phyloP scores from a whole-genome alignment of 2,329 filamentous ascomycete genomes.

The Neonectria coccinea region DNA sequence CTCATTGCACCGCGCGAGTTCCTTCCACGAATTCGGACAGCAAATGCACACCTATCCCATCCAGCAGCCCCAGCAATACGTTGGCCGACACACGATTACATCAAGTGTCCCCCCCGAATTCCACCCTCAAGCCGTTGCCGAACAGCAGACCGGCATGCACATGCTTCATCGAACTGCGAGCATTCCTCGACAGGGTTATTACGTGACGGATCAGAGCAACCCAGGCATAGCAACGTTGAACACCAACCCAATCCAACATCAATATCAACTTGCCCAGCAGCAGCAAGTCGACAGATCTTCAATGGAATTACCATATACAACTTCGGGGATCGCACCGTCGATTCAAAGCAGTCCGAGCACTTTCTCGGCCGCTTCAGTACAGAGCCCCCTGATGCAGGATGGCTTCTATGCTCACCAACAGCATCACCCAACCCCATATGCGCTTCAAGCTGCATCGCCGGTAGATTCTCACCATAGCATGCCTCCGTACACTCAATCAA shows the following conservation, averaged over 20 bases:
- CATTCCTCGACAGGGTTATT: conserved; percentile 63
- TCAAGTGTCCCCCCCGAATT: conserved; percentile 57
- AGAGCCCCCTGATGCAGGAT: conserved; percentile 65
- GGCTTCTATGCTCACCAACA: conserved; percentile 69
- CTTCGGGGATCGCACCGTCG: conserved; percentile 60
- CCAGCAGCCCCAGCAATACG: conserved; percentile 55
- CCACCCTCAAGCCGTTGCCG: conserved; percentile 55
- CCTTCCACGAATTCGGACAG: conserved; percentile 67
- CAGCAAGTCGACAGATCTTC: conserved; percentile 59
- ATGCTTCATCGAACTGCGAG: conserved; percentile 63
- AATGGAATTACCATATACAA: conserved; percentile 64
- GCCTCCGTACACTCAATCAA: conserved; percentile 57
- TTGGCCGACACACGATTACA: conserved; percentile 61
- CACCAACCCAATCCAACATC: conserved; percentile 60
- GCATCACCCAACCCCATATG: conserved; percentile 60
- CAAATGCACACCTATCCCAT: conserved; percentile 57
- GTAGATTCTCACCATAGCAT: conserved; percentile 58
- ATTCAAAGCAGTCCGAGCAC: conserved; percentile 69
- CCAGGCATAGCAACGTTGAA: conserved; percentile 72
- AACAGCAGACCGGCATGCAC: conserved; percentile 59
- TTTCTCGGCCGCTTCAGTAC: conserved; percentile 67
- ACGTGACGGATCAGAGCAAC: conserved; percentile 71
- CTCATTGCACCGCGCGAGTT: conserved; percentile 63
- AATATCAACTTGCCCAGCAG: conserved; percentile 65
- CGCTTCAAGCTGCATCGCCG: conserved; percentile 61